Base-by-base conservation (phyloP, 164 flowering plant genomes). In the Berberis thunbergii region DNA sequence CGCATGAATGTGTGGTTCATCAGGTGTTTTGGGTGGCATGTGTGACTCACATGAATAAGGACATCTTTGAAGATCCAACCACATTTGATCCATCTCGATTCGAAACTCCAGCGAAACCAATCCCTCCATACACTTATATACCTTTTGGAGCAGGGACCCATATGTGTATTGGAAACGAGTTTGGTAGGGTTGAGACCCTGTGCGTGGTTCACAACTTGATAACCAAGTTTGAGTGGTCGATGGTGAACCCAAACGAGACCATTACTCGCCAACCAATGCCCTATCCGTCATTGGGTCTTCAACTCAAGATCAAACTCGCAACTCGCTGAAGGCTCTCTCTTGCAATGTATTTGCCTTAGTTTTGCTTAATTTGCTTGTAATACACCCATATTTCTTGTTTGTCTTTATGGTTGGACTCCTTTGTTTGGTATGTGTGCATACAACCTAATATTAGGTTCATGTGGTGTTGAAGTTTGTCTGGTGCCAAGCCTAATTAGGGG, bases 31-130 rank as follows among this genome's bases (percentile, higher is more conserved):
- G 60, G 60, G 60, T 57, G 40, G 41, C 45, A 1, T 57, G 43
- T 39, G 60, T 12, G 9, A 57, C 60, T 40, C 60, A 57, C 44
- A 5, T 57, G 60, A 42, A 57, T 45, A 42, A 57, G n/a, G 43
- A 57, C 7, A 57, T 57, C 9, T 57, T 57, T 45, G 9, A 57
- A 3, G 12, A 41, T 9, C 60, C 60, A 9, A 42, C 42, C 11
- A 57, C 60, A 2, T 57, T 57, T 42, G 60, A 57, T 42, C 60
- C 60, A 1, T 57, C 60, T 1, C 60, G 60, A 9, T 57, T 57
- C 13, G 60, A 57, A 41, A 6, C 9, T 45, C 60, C 60, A 4
- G 6, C 12, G 12, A 57, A 57, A 42, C 43, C 60, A 41, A 41
- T 57, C 45, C 45, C 60, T 2, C 60, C 60, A 0, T 57, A 57